Base-by-base conservation (phyloP, 2,329 filamentous ascomycete genomes). In the Cordyceps militaris region DNA sequence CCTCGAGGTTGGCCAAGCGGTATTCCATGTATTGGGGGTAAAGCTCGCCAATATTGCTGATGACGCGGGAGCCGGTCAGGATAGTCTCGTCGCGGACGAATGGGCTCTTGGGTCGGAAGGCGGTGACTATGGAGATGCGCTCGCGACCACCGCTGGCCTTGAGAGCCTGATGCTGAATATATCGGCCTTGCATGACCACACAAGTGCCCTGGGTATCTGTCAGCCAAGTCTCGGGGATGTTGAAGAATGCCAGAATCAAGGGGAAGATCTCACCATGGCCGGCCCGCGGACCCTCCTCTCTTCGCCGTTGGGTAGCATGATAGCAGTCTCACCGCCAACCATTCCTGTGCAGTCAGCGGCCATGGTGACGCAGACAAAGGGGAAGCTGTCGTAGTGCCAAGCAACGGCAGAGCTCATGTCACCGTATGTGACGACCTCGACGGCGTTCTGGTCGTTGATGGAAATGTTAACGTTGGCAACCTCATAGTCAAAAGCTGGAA, bases 301-400 rank as follows among this genome's bases (percentile, higher is more conserved):
- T 2, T 80, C 74, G 3, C 81, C 81, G 24, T 73, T 73, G 1
- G 73, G 77, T 1, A 74, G 83, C 38, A 76, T 74, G n/a, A 87
- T 67, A 1, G 80, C 83, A 0, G 84, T 87, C 69, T 87, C 84
- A 4, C 84, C 84, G 10, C 84, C 84, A 13, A 83, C 70, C 84
- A 87, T 87, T 38, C 74, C 72, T 0, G 75, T 77, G 61, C 82
- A 85, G 64, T 87, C 83, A 36, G 80, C 83, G 28, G 87, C 75
- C 83, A 87, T 87, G 8, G 79, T 76, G n/a, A 87, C 83, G 62
- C 83, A 86, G n/a, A 87, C 84, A 65, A 86, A 87, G 0, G 84
- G 83, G 65, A 84, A 86, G 65, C 79, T 83, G 67, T 87, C 85
- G 0, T 73, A 79, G 69, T 86, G 83, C 83, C 83, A 87, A 38